Conservation (phyloP, 192 early-diverging fungal species). For the Gonapodya sp. region DNA sequence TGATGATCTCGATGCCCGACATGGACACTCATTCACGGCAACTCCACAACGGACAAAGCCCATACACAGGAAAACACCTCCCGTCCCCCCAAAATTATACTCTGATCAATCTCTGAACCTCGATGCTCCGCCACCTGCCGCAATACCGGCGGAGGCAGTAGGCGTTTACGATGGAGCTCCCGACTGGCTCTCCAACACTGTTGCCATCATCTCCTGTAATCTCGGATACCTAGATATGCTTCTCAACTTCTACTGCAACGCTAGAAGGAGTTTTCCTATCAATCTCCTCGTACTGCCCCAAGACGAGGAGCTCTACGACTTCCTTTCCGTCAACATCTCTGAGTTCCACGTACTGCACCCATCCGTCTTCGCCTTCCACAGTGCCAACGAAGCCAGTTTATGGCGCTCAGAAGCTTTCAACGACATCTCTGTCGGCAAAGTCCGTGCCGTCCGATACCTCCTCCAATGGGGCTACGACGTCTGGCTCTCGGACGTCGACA, state of each 20-base stretch:
- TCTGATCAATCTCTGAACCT: not conserved
- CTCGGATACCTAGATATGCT: conserved; percentile 4
- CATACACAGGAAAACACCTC: too few relatives aligned
- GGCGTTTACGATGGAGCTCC: not conserved
- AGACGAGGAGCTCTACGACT: conserved; percentile 1
- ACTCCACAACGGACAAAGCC: too few relatives aligned
- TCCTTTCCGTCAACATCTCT: not conserved
- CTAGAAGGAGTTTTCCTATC: not conserved
- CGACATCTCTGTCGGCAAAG: not conserved
- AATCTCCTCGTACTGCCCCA: not conserved
- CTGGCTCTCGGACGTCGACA: conserved; percentile 5
- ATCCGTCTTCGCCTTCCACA: not conserved
- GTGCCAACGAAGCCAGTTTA: not conserved
- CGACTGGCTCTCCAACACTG: not conserved
- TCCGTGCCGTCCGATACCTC: not conserved
- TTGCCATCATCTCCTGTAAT: not conserved
- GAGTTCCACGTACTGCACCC: not conserved
- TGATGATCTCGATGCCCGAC: too few relatives aligned
- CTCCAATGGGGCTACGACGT: conserved; percentile 1
- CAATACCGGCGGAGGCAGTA: not conserved
- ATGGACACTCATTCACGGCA: too few relatives aligned
- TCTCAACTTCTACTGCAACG: conserved; percentile 2
- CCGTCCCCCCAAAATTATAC: not conserved
- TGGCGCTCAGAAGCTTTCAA: not conserved
- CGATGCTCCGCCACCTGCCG: not conserved